Evolutionary conservation across 257 asterid species (phyloP).

Genomic region (Verbena officinalis): DNA sequence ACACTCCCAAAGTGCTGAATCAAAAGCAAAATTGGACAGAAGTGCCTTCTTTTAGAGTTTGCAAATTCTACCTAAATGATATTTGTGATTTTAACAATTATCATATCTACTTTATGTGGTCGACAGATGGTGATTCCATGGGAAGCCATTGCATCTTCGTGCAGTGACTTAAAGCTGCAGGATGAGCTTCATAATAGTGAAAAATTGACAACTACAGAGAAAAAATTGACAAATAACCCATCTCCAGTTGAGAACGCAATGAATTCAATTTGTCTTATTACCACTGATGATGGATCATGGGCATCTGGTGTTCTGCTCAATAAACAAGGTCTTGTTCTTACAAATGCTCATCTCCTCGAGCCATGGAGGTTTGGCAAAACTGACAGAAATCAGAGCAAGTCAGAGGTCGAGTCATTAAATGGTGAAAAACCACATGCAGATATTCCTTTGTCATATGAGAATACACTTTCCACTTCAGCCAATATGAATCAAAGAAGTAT

Average conservation of each 20-base stretch:
- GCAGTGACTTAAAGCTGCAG: constrained; percentile 62
- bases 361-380: constrained; percentile 97
- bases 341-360: constrained; percentile 97
- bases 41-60: too few relatives aligned
- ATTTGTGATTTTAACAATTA: background rate
- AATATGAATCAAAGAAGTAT: constrained; percentile 48
- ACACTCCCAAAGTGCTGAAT: too few relatives aligned
- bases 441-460: constrained; percentile 34
- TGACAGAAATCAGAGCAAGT: constrained; percentile 42
- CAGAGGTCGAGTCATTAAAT: constrained; percentile 33
- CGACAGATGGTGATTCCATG: constrained; percentile 97
- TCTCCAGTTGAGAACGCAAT: constrained; percentile 80
- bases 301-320: constrained; percentile 95
- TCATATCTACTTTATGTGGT: constrained; percentile 34
- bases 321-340: constrained; percentile 86
- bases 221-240: constrained; percentile 36
- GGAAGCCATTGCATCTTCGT: constrained; percentile 87
- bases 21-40: too few relatives aligned
- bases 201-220: constrained; percentile 40
- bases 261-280: constrained; percentile 85
- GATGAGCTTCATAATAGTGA: constrained; percentile 51
- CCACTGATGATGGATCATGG: constrained; percentile 93
- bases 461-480: constrained; percentile 41
- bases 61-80: too few relatives aligned
- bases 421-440: constrained; percentile 30